Evolutionary conservation across 2,329 filamentous ascomycete genomes (phyloP), one percentile per base, ranked within the genome.

Genomic region (Exophiala oligosperma): DNA sequence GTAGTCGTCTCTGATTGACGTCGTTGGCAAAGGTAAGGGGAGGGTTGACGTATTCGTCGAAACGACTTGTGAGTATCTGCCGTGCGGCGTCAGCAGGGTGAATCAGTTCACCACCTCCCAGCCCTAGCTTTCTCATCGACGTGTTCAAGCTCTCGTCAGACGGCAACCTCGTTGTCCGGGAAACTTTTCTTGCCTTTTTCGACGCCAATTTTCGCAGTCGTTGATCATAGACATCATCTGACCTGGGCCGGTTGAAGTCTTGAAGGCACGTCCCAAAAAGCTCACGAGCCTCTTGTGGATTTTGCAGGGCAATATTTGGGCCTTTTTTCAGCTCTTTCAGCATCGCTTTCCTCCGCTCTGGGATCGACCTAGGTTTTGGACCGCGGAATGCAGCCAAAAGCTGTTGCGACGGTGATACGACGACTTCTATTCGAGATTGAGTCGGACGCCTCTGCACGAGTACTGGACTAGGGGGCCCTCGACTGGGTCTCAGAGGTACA

Each of bases 21-120:
- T 62, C 51, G 52, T 68, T 66, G 43, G 56, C 49, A 52, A 68
- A 66, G 3, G 59, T 64, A 14, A 68, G 24, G 1, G 61, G 54
- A n/a, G 64, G 59, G 7, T 24, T 14, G 4, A 53, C n/a, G 6
- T 52, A 9, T n/a, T 64, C 58, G 2, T 62, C 52, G 47, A 67
- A 67, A 1, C 64, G 60, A 38, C 52, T 57, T 8, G 48, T 61
- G 11, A 66, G 56, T 11, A 67, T 59, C 9, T 56, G 49, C 21
- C 44, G 48, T 5, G 44, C 57, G 7, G 60, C 29, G 49, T 62
- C 53, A 5, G 52, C 49, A n/a, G 64, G 60, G 41, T 65, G 63
- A 23, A 60, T 43, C 2, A 57, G 38, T 44, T 49, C 49, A n/a
- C n/a, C 49, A n/a, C n/a, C 37, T 2, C 11, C 43, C 40, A 44